phyloP scores from a whole-genome alignment of 805 yeast species.

The Ogataea minuta region DNA sequence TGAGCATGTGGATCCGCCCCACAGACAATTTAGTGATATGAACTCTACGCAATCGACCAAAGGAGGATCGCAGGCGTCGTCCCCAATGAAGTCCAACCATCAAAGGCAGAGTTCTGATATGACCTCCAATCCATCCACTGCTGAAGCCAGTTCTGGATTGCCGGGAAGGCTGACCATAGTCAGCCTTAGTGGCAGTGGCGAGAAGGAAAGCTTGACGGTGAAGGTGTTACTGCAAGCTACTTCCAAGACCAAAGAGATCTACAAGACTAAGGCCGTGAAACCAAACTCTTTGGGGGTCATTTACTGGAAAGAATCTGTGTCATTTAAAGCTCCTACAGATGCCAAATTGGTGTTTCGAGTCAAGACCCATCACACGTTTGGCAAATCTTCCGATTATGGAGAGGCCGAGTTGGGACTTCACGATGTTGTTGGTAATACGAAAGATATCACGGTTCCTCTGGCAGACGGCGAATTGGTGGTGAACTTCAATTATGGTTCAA shows the following conservation, averaged over 20 bases:
- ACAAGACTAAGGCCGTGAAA: slow-evolving; percentile 62
- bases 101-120: slow-evolving; percentile 30
- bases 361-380: slow-evolving; percentile 67
- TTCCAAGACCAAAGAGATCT: slow-evolving; percentile 51
- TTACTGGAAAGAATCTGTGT: slow-evolving; percentile 60
- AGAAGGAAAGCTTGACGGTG: slow-evolving; percentile 41
- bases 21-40: slow-evolving; percentile 31
- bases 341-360: slow-evolving; percentile 60
- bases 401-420: slow-evolving; percentile 50
- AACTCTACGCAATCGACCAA: slow-evolving; percentile 39
- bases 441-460: slow-evolving; percentile 39
- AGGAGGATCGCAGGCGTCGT: slow-evolving; percentile 16
- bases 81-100: slow-evolving; percentile 13
- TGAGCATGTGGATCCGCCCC: slow-evolving; percentile 21
- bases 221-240: slow-evolving; percentile 45
- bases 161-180: slow-evolving; percentile 58
- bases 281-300: slow-evolving; percentile 42
- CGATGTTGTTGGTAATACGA: slow-evolving; percentile 47
- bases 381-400: slow-evolving; percentile 66
- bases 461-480: slow-evolving; percentile 40
- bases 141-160: slow-evolving; percentile 37
- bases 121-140: slow-evolving; percentile 37
- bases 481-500: slow-evolving; percentile 36
- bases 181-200: slow-evolving; percentile 27
- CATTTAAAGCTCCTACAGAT: slow-evolving; percentile 65